Conservation (phyloP, 208 protist species). For the Blastocrithidia nonstop region DNA sequence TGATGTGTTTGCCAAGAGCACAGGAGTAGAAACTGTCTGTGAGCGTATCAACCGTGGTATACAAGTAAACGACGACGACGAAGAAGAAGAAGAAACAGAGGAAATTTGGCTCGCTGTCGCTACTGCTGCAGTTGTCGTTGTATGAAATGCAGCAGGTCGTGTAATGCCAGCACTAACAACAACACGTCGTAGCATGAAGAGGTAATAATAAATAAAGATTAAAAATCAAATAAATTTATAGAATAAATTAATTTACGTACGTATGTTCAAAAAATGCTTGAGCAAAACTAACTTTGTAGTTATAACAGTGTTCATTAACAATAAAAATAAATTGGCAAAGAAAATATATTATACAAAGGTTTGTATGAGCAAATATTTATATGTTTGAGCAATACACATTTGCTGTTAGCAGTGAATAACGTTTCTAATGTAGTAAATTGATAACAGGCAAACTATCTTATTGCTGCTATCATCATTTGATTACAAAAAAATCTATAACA, state of each 20-base stretch:
- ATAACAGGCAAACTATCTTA: neutral
- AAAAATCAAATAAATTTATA: neutral
- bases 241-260: neutral
- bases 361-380: neutral
- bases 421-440: neutral
- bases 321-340: neutral
- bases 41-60: no score
- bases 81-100: no score
- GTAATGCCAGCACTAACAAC: no score
- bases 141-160: no score
- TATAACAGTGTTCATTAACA: conserved; percentile 1
- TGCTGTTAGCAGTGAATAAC: neutral
- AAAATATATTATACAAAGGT: conserved; percentile 1
- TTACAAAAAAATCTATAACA: neutral
- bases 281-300: conserved; percentile 1
- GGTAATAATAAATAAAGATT: neutral
- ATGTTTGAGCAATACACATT: neutral
- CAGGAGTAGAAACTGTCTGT: no score
- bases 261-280: conserved; percentile 2
- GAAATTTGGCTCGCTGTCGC: no score
- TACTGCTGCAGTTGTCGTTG: no score
- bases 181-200: neutral
- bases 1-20: no score
- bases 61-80: no score
- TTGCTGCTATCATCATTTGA: neutral